Evolutionary conservation across 176 grass and related monocot species (phyloP), one percentile per base, ranked within the genome.

Genomic region (Rhynchospora pubera): DNA sequence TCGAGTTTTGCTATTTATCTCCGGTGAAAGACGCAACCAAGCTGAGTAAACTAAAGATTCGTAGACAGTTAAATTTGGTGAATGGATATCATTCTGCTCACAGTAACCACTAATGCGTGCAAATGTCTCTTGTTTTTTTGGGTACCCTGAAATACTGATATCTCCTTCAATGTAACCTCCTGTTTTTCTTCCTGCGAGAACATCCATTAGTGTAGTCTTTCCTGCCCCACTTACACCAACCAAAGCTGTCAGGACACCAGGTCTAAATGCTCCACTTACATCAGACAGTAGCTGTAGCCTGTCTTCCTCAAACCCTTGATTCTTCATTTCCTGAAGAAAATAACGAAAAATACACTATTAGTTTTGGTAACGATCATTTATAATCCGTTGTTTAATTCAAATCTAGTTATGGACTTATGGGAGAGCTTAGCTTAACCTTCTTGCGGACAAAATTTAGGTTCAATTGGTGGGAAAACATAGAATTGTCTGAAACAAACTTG

Each of bases 151-250:
- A 53, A 97, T 89, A 13, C 34, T 88, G 53, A 97, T 91, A 11
- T 82, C 84, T 84, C 94, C 94, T 88, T 94, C 92, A 69, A 89
- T 85, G 26, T 69, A 87, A 23, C 94, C 94, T 59, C 92, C 88
- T 6, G 94, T 97, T 82, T 97, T 97, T 77, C 94, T 91, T 79
- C 94, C 94, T 72, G 94, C 92, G 7, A 97, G 67, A 47, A 97
- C 94, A 85, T 97, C 94, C 94, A 97, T 94, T 64, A 97, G 48
- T 59, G 94, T 97, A 32, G 91, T 97, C 85, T 97, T 97, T 71
- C 94, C 94, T 26, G 94, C 94, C 82, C 94, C 94, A 85, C 94
- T 97, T 42, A 92, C 92, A 59, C 94, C 94, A 63, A 97, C 90
- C 59, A 97, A 75, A 82, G 94, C 94, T 42, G 94, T 94, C 71